These are phyloP conservation scores for Tricholoma hemisulphureum DNA, from an alignment of 768 basidiomycete species.

Conservation along the genomic window DNA sequence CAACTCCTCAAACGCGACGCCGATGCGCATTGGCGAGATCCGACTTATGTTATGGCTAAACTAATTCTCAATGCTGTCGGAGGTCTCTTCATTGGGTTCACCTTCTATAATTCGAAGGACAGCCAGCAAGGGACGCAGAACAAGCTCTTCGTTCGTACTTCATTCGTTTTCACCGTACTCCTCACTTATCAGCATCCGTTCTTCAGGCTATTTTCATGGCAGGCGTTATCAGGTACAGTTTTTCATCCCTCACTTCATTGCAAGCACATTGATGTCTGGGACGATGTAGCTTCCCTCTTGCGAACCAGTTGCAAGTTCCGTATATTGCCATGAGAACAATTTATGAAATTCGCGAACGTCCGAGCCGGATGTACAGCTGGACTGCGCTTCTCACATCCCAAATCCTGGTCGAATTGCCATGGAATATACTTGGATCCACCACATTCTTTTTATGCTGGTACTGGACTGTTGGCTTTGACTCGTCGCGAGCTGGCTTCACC, in stretches of 20 bases:
- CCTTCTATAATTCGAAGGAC: slow-evolving; percentile 65
- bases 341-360: no score
- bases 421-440: slow-evolving; percentile 61
- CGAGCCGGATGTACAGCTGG: no score
- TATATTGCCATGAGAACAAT: slow-evolving; percentile 64
- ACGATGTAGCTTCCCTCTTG: slow-evolving; percentile 43
- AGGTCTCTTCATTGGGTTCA: slow-evolving; percentile 61
- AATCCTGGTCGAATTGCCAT: slow-evolving; percentile 57
- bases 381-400: no score
- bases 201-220: slow-evolving; percentile 55
- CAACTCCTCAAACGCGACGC: slow-evolving; percentile 45
- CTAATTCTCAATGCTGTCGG: slow-evolving; percentile 50
- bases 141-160: slow-evolving; percentile 56
- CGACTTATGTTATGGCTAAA: slow-evolving; percentile 61
- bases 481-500: slow-evolving; percentile 13
- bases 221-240: slow-evolving; percentile 30
- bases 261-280: no score
- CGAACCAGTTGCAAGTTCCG: slow-evolving; percentile 62
- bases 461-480: slow-evolving; percentile 62
- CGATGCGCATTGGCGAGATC: slow-evolving; percentile 51
- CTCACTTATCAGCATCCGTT: neutral
- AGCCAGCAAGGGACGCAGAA: slow-evolving; percentile 63
- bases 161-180: slow-evolving; percentile 6
- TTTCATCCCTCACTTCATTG: slow-evolving; percentile 27
- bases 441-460: no score